phyloP scores from a whole-genome alignment of 2,329 filamentous ascomycete genomes.

The Zasmidium angulare region DNA sequence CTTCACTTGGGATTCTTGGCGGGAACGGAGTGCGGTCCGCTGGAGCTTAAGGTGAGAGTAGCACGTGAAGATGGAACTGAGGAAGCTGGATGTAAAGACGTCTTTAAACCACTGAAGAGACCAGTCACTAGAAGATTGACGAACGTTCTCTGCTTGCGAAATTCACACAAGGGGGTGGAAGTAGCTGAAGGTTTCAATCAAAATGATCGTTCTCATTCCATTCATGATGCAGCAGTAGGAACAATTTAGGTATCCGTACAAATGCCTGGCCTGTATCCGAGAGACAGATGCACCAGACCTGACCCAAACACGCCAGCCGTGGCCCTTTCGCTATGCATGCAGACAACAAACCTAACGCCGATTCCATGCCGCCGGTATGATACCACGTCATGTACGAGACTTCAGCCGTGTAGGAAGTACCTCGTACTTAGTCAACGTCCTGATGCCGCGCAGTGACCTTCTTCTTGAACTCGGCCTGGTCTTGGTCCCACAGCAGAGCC shows the following conservation, averaged over 20 bases:
- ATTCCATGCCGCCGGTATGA: not conserved
- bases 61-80: not conserved
- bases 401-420: constrained; percentile 29
- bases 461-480: constrained; percentile 82
- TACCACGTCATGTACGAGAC: not conserved
- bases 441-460: constrained; percentile 64
- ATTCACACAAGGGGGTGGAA: no score
- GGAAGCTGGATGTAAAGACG: not conserved
- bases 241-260: not conserved
- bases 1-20: not conserved
- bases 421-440: constrained; percentile 45
- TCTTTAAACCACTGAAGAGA: no score
- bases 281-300: not conserved
- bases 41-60: not conserved
- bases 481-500: constrained; percentile 90
- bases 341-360: not conserved
- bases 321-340: not conserved
- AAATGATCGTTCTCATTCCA: not conserved
- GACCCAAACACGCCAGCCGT: not conserved
- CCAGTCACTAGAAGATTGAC: no score
- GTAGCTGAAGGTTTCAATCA: not conserved
- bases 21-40: not conserved
- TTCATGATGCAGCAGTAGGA: not conserved
- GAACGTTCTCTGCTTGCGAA: no score
- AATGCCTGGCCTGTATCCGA: not conserved